Base-by-base conservation (phyloP, 805 yeast genomes). In the Candida sithepensis region DNA sequence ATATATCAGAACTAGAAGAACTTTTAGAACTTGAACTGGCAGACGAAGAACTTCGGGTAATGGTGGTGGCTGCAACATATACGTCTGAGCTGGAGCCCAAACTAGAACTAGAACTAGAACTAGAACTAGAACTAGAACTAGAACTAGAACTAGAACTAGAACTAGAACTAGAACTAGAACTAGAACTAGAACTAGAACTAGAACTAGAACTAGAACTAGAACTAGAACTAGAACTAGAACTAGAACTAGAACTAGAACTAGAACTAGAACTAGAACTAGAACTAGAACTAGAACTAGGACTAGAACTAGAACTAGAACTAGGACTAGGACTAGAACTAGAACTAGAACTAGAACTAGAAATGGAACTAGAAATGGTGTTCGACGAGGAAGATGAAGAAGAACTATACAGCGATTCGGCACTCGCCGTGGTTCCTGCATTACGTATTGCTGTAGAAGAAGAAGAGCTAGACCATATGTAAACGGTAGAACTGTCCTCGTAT, bases 241-340 rank as follows among this genome's bases (percentile, higher is more conserved):
- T 37, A 5, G 48, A 42, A n/a, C 38, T 14, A 12, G 51, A 32
- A 20, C 43, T 21, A 26, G 53, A 34, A 21, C 43, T 18, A 4
- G 55, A 40, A 21, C 50, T 37, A 5, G 48, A 42, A n/a, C 38
- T 14, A 12, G 51, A 32, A 20, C 46, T 37, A 4, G 52, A 36
- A 10, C 45, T 26, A 12, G 49, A 39, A n/a, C 34, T 30, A 7
- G 34, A 30, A 12, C 16, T 30, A 16, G 38, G 6, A 5, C 10
- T 5, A 16, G 38, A 24, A 10, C 28, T 24, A 24, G 28, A 24
- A 24, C 9, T 7, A 24, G 28, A 24, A 24, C 16, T 30, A 16
- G 38, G 6, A 5, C 10, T 5, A 16, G 38, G 10, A 10, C 28
- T 24, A 24, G 28, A 24, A 24, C 9, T 7, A 24, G 28, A 24